Evolutionary conservation across 345 rosid genomes (phyloP).

Genomic region (Laguncularia racemosa): DNA sequence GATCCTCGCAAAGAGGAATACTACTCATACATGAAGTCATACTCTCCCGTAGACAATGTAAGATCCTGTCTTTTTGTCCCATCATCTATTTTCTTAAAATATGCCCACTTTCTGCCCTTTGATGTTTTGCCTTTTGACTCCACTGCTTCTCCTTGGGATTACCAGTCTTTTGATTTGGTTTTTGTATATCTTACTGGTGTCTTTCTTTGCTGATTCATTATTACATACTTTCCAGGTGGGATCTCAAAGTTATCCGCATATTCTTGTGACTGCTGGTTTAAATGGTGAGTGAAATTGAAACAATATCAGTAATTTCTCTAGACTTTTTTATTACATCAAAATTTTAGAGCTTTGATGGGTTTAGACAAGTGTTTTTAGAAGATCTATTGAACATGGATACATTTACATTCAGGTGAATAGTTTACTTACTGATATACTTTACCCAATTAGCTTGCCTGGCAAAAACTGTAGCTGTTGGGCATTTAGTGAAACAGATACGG

Average conservation of each 20-base stretch:
- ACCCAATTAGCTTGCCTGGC: background rate
- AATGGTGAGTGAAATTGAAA: slow-evolving; percentile 41
- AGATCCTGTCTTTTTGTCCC: slow-evolving; percentile 10
- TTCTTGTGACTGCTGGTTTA: slow-evolving; percentile 84
- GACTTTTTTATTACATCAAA: too few relatives aligned
- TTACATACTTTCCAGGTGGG: slow-evolving; percentile 40
- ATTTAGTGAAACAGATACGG: too few relatives aligned
- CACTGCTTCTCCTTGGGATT: background rate
- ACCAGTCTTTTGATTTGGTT: too few relatives aligned
- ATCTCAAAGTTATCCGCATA: slow-evolving; percentile 68
- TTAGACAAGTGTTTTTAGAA: too few relatives aligned
- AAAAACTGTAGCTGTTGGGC: too few relatives aligned
- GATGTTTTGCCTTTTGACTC: background rate
- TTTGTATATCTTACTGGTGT: background rate
- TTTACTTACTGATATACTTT: background rate
- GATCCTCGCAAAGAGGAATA: slow-evolving; percentile 88
- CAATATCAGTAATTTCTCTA: background rate
- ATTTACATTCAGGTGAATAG: too few relatives aligned
- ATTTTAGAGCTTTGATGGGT: too few relatives aligned
- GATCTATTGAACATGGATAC: too few relatives aligned
- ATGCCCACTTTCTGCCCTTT: background rate
- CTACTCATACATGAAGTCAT: slow-evolving; percentile 86
- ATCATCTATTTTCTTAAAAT: background rate
- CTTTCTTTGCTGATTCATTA: background rate
- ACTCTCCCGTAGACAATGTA: slow-evolving; percentile 93